Evolutionary conservation across 2,329 filamentous ascomycete genomes (phyloP).

Genomic region (Xenosphaeropsis pyriputrescens): DNA sequence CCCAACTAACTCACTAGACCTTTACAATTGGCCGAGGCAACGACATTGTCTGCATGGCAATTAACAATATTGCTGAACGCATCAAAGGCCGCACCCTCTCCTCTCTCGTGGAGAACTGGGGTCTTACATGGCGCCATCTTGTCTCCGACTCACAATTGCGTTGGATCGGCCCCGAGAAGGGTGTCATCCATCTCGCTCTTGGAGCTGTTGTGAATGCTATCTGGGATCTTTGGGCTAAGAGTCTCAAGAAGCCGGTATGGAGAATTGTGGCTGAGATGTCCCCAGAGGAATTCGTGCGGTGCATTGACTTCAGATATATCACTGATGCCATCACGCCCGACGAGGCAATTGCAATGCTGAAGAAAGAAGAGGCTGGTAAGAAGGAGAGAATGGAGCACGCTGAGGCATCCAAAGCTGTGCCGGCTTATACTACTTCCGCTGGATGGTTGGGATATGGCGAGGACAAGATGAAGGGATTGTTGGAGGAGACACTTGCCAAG

Average conservation of each 20-base stretch:
- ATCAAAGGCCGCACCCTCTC: slow-evolving; percentile 60
- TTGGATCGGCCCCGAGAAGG: slow-evolving; percentile 88
- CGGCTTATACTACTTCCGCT: slow-evolving; percentile 76
- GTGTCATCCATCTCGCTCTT: slow-evolving; percentile 78
- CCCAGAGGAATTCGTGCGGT: slow-evolving; percentile 68
- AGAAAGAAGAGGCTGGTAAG: slow-evolving; percentile 50
- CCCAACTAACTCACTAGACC: slow-evolving; percentile 15
- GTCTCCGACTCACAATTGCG: slow-evolving; percentile 77
- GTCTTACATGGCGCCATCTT: slow-evolving; percentile 77
- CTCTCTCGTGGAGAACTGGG: slow-evolving; percentile 65
- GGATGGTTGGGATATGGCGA: slow-evolving; percentile 80
- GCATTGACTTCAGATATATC: slow-evolving; percentile 88
- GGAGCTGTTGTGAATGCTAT: slow-evolving; percentile 78
- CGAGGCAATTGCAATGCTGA: slow-evolving; percentile 60
- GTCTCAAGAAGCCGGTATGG: slow-evolving; percentile 75
- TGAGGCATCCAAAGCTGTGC: slow-evolving; percentile 56
- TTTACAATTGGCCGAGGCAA: slow-evolving; percentile 81
- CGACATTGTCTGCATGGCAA: slow-evolving; percentile 76
- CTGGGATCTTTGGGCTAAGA: slow-evolving; percentile 87
- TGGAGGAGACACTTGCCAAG: slow-evolving; percentile 56
- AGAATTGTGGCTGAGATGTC: slow-evolving; percentile 75
- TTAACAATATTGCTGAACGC: slow-evolving; percentile 59
- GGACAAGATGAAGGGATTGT: slow-evolving; percentile 63
- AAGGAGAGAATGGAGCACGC: slow-evolving; percentile 56
- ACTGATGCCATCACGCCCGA: slow-evolving; percentile 76